These are phyloP conservation scores for Candida sithepensis DNA, from an alignment of 805 yeast genomes.

Conservation along the genomic window DNA sequence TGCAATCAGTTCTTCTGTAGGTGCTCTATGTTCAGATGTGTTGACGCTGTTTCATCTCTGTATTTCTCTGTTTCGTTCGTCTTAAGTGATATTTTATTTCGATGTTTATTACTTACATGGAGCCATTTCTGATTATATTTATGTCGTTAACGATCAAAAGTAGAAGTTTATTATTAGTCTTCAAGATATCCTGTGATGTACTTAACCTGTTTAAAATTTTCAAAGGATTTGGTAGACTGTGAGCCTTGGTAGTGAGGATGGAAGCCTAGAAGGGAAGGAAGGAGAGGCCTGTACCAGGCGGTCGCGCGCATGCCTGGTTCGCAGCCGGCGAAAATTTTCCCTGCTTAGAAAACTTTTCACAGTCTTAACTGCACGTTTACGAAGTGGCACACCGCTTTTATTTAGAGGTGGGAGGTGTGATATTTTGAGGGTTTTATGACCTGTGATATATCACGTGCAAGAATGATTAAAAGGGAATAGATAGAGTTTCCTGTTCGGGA, in stretches of 20 bases:
- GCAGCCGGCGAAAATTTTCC: slow-evolving; percentile 1
- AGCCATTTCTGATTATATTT: slow-evolving; percentile 23
- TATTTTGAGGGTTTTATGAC: background rate
- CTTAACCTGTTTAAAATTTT: slow-evolving; percentile 1
- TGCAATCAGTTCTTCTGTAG: no score
- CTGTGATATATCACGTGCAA: background rate
- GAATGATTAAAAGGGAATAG: background rate
- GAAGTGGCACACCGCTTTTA: background rate
- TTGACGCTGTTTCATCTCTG: background rate
- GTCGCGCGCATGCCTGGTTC: background rate
- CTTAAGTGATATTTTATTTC: no score
- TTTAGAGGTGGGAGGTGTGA: background rate
- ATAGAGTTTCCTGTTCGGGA: no score
- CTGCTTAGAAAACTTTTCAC: background rate
- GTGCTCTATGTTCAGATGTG: no score
- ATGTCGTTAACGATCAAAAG: background rate
- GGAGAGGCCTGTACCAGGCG: background rate
- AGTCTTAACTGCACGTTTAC: background rate
- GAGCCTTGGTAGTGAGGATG: background rate
- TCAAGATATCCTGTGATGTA: background rate
- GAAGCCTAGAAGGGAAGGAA: background rate
- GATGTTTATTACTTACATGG: slow-evolving; percentile 23
- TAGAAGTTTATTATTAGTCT: background rate
- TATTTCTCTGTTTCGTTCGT: background rate
- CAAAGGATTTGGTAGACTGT: background rate